Evolutionary conservation across 345 rosid genomes (phyloP).

Genomic region (Dimocarpus longan): DNA sequence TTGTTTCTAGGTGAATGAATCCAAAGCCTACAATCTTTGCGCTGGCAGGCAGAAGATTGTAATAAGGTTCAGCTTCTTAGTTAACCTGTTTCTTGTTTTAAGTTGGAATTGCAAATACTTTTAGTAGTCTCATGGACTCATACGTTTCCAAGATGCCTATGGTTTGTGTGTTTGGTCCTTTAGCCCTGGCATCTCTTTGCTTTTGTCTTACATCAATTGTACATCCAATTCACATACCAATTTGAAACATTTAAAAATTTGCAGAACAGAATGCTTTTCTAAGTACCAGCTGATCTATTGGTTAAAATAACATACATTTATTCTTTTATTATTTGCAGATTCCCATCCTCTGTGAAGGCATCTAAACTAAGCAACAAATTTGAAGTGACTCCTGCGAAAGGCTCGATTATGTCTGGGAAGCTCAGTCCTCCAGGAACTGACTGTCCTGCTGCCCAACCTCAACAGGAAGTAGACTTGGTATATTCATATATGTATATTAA

Average conservation of each 20-base stretch:
- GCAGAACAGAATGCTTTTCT: background rate
- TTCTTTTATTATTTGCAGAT: slow-evolving; percentile 46
- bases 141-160: background rate
- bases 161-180: background rate
- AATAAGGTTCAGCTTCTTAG: slow-evolving; percentile 53
- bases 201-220: background rate
- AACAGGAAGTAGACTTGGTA: slow-evolving; percentile 71
- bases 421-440: slow-evolving; percentile 48
- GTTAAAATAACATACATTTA: background rate
- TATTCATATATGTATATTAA: slow-evolving; percentile 15
- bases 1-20: slow-evolving; percentile 72
- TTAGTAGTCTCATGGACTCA: background rate
- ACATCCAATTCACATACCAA: background rate
- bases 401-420: slow-evolving; percentile 49
- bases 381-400: slow-evolving; percentile 72
- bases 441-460: slow-evolving; percentile 46
- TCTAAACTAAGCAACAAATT: slow-evolving; percentile 61
- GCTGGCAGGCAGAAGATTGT: slow-evolving; percentile 54
- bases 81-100: slow-evolving; percentile 7
- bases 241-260: background rate
- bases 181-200: background rate
- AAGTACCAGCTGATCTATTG: background rate
- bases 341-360: slow-evolving; percentile 68
- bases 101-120: slow-evolving; percentile 6
- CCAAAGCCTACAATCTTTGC: slow-evolving; percentile 57